phyloP scores from a whole-genome alignment of 2,329 filamentous ascomycete species.

The Elsinoe necatrix region DNA sequence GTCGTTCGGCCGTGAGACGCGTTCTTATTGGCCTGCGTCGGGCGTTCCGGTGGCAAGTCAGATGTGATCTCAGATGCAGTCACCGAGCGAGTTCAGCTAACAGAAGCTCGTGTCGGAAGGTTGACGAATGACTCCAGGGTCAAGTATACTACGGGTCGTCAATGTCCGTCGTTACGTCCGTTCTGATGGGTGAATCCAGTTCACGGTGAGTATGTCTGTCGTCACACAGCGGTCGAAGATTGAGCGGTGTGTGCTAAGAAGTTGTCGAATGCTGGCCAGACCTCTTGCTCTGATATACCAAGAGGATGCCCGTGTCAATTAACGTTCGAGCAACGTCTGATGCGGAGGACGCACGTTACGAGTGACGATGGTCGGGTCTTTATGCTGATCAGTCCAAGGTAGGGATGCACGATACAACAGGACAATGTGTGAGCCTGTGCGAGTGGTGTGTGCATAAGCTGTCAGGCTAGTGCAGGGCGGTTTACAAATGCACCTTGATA shows the following conservation, averaged over 20 bases:
- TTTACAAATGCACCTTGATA: slow-evolving; percentile 9
- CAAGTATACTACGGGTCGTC: not conserved
- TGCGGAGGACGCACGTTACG: slow-evolving; percentile 13
- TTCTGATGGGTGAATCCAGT: not conserved
- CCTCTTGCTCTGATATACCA: slow-evolving; percentile 7
- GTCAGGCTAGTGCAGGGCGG: slow-evolving; percentile 14
- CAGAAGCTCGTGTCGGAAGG: too few species aligned
- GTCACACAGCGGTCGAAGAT: not conserved
- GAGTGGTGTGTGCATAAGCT: slow-evolving; percentile 11
- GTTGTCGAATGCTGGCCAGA: not conserved
- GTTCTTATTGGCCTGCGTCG: too few species aligned
- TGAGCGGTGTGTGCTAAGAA: not conserved
- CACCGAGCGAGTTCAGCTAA: not conserved
- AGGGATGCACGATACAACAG: not conserved
- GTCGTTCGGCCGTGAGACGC: not conserved
- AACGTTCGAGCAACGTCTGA: slow-evolving; percentile 12
- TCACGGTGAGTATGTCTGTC: not conserved
- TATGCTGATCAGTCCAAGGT: slow-evolving; percentile 12
- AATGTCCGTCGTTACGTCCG: not conserved
- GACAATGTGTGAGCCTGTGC: slow-evolving; percentile 8
- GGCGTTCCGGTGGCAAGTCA: not conserved
- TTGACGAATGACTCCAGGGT: too few species aligned
- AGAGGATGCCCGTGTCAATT: slow-evolving; percentile 4
- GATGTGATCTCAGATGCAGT: not conserved
- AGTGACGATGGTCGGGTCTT: slow-evolving; percentile 13